Evolutionary conservation across 805 yeast species (phyloP).

Genomic region (Vanderwaltozyma verrucispora): DNA sequence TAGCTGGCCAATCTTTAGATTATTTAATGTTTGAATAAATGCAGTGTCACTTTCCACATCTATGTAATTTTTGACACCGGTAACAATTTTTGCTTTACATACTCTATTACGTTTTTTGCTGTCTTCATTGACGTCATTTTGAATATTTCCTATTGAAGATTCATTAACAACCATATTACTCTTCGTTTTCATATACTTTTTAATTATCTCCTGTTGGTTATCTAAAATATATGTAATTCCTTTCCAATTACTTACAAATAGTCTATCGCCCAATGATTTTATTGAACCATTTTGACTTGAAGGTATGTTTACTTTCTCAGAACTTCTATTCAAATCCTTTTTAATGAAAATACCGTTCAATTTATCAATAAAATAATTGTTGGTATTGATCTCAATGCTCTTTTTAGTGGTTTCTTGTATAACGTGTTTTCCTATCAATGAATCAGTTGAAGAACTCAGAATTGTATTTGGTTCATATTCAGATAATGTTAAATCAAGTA

Average conservation of each 20-base stretch:
- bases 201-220: background rate
- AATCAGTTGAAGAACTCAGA: constrained; percentile 16
- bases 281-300: constrained; percentile 11
- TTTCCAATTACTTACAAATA: constrained; percentile 15
- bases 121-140: constrained; percentile 1
- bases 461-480: constrained; percentile 3
- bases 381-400: background rate
- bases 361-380: background rate
- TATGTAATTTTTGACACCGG: background rate
- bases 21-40: too few species aligned
- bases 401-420: background rate
- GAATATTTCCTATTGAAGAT: constrained; percentile 18
- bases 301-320: constrained; percentile 1
- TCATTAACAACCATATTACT: constrained; percentile 17
- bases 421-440: constrained; percentile 10
- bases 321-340: background rate
- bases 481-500: constrained; percentile 11
- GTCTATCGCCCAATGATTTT: constrained; percentile 1
- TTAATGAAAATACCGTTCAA: background rate
- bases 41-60: too few species aligned
- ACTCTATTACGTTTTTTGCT: background rate
- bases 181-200: constrained; percentile 11
- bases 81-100: constrained; percentile 1
- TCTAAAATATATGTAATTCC: constrained; percentile 13
- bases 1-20: constrained; percentile 4